Evolutionary conservation across 805 yeast species (phyloP), one percentile per base, ranked within the genome.

Genomic region (Priceomyces melissophilus): DNA sequence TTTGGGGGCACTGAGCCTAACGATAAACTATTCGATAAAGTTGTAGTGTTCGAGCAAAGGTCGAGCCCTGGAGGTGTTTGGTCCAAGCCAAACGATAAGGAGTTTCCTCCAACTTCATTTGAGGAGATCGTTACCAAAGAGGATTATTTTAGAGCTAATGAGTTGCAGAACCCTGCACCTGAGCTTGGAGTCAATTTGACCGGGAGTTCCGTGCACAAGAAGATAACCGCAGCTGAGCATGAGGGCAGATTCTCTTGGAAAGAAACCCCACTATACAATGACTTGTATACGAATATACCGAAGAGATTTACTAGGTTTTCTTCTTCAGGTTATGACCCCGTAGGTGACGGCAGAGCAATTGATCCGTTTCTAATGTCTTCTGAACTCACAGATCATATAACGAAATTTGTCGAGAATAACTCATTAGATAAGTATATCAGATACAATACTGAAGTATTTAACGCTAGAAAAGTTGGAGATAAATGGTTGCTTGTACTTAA

Each of bases 41-140:
- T 84, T 34, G 73, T 71, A 16, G 69, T 81, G 2, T 82, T 71
- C 53, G 93, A 84, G 45, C 67, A 73, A 37, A 71, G 83, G 45
- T 45, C 61, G 3, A 58, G 57, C 13, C 57, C 73, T n/a, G 93
- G 93, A n/a, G 95, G 95, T 0, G 63, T 85, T 9, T 86, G 95
- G 95, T 32, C 62, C 14, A 58, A 57, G 4, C 50, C 49, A 10
- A 49, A 49, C 14, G 45, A 40, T 8, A 33, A 47, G 10, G 41
- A 58, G 2, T 63, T 55, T 37, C 49, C 51, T 13, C 46, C 47
- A 1, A 45, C 53, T 9, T 63, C 65, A 9, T 61, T 63, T 6
- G 69, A 65, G 34, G 56, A 59, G 3, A 27, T 59, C 1, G 40
- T 68, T 11, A 57, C 62, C 14, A 44, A 61, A 1, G 59, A 61